Evolutionary conservation across 148 eudicot species (phyloP), one percentile per base, ranked within the genome.

Genomic region (Agrostemma githago): DNA sequence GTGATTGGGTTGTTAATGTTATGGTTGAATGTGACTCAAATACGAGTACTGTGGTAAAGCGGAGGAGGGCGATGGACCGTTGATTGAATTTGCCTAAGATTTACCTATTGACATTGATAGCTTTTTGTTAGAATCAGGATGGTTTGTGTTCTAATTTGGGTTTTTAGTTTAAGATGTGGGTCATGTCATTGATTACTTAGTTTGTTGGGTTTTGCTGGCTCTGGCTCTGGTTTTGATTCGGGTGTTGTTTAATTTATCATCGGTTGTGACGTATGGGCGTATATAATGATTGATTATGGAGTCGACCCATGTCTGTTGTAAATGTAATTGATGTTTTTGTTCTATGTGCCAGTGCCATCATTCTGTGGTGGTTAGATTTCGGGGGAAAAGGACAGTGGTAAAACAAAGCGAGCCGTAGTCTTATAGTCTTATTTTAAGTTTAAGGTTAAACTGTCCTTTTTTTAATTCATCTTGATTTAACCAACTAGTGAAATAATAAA

Each of bases 291-390:
- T 66, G 53, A 48, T 37, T 54, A 14, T 53, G 6, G 3, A 16
- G 58, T 74, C 3, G 17, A 46, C 6, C 14, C 42, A n/a, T 65
- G 40, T 37, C 37, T 43, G 56, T 34, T 6, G 19, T 11, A 26
- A 26, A 0, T 4, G 4, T 20, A 39, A 53, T 19, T 37, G 17
- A 46, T 74, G 53, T 46, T 65, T n/a, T 20, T 21, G 66, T 26
- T 34, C 15, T 59, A 64, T 56, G 37, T 6, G 59, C 21, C 41
- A 68, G 37, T 6, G 59, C 21, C 41, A 68, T 58, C 79, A 76
- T 68, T 76, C 72, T 75, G 41, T 67, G 67, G 62, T 74, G 57
- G 66, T 37, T 38, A 43, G 38, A 20, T 74, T 65, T 8, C 4
- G 5, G 5, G 56, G n/a, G 10, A 43, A 20, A 65, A 0, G 6